These are phyloP conservation scores for Acanthamoeba castellanii DNA, from an alignment of 208 protist species.

Conservation along the genomic window DNA sequence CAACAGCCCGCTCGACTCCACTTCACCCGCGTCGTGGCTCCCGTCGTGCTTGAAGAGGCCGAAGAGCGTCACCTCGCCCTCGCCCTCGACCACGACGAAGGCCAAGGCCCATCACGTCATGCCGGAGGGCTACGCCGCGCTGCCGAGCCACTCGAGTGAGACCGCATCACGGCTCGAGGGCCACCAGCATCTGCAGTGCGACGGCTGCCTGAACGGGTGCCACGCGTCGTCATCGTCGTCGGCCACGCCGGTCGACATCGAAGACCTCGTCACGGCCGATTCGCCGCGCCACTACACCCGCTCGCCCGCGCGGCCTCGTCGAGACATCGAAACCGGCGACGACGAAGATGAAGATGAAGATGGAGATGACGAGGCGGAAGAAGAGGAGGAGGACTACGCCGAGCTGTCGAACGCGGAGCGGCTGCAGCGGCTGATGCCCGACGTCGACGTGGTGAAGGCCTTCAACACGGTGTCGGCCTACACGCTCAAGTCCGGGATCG, in stretches of 20 bases:
- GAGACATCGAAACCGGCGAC: neutral
- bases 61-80: neutral
- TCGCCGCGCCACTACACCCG: neutral
- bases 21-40: neutral
- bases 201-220: neutral
- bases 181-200: neutral
- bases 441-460: slow-evolving; percentile 66
- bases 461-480: slow-evolving; percentile 70
- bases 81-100: neutral
- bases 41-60: neutral
- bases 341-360: neutral
- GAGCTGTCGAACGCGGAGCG: slow-evolving; percentile 48
- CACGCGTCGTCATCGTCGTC: neutral
- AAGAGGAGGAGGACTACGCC: neutral
- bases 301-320: neutral
- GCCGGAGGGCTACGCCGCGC: neutral
- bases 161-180: neutral
- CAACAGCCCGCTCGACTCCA: slow-evolving; percentile 40
- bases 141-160: neutral
- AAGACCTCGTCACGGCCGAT: neutral
- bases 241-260: neutral
- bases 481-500: neutral
- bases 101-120: neutral
- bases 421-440: slow-evolving; percentile 60
- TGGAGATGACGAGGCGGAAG: slow-evolving; percentile 23